phyloP scores from a whole-genome alignment of 495 filamentous ascomycete genomes.

The Lentithecium fluviatile region DNA sequence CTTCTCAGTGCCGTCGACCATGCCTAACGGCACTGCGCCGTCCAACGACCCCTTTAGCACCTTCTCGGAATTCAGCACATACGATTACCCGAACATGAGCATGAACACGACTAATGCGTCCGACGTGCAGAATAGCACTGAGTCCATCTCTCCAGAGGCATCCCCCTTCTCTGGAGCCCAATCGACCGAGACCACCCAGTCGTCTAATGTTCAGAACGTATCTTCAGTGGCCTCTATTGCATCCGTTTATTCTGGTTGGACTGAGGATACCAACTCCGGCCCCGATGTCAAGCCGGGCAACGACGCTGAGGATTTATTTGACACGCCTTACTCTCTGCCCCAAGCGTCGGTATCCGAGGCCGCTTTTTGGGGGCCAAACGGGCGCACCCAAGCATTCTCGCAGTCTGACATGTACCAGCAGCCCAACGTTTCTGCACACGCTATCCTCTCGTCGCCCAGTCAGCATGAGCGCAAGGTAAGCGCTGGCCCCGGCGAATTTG shows the following conservation, averaged over 20 bases:
- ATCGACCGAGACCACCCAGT: constrained; percentile 26
- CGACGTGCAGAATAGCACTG: constrained; percentile 24
- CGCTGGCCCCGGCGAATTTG: constrained; percentile 22
- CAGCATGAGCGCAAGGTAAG: constrained; percentile 24
- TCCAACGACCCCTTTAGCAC: constrained; percentile 10
- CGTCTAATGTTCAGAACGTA: constrained; percentile 22
- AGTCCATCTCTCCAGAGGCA: constrained; percentile 28
- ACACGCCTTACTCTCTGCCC: constrained; percentile 21
- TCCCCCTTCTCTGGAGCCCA: constrained; percentile 37
- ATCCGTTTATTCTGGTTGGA: constrained; percentile 32
- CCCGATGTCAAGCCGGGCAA: constrained; percentile 19
- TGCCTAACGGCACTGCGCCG: constrained; percentile 16
- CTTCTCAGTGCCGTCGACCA: constrained; percentile 12
- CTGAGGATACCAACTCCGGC: constrained; percentile 24
- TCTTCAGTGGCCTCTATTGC: constrained; percentile 31
- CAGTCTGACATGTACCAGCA: constrained; percentile 35
- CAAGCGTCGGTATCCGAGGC: constrained; percentile 29
- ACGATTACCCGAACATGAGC: constrained; percentile 22
- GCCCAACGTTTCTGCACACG: constrained; percentile 29
- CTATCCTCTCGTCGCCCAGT: constrained; percentile 25
- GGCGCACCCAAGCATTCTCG: constrained; percentile 21
- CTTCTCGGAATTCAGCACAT: constrained; percentile 12
- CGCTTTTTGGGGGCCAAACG: constrained; percentile 21
- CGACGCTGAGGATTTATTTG: constrained; percentile 24
- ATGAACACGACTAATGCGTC: constrained; percentile 21